A percentile compares a stretch with the other conserved stretches of the same genome.
Conservation (phyloP, 139 green algal species). For the Chlamydomonas applanata region DNA sequence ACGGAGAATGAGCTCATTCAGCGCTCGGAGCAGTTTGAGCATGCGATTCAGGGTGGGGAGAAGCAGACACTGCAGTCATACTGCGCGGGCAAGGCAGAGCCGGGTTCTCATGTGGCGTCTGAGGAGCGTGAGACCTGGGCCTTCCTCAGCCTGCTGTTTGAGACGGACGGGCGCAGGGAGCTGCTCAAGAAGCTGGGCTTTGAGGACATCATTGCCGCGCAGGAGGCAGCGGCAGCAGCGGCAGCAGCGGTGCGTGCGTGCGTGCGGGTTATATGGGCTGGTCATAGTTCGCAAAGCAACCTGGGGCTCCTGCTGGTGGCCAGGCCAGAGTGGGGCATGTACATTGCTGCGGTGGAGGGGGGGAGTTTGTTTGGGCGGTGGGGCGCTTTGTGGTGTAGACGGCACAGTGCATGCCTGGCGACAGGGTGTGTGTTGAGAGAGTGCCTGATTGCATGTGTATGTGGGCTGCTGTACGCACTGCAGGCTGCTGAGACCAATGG, state of each 20-base stretch:
- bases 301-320: no score
- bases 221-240: conserved; percentile 22
- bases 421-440: no score
- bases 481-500: conserved; percentile 4
- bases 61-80: conserved; percentile 63
- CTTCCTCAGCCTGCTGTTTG: conserved; percentile 92
- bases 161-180: conserved; percentile 70
- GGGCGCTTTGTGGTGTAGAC: no score
- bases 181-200: conserved; percentile 89
- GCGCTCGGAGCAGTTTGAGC: conserved; percentile 75
- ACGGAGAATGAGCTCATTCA: conserved; percentile 74
- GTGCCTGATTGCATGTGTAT: conserved; percentile 13
- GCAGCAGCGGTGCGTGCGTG: conserved; percentile 12
- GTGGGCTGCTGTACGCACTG: neutral
- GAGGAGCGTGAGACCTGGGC: conserved; percentile 91
- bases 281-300: no score
- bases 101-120: neutral
- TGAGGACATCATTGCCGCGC: conserved; percentile 42
- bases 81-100: conserved; percentile 62
- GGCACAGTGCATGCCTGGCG: no score
- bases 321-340: no score
- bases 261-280: neutral
- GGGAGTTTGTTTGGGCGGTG: no score
- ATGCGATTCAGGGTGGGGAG: conserved; percentile 66
- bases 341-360: no score